Evolutionary conservation across 2,329 filamentous ascomycete genomes (phyloP).

Genomic region (Magnaporthiopsis rhizophila): DNA sequence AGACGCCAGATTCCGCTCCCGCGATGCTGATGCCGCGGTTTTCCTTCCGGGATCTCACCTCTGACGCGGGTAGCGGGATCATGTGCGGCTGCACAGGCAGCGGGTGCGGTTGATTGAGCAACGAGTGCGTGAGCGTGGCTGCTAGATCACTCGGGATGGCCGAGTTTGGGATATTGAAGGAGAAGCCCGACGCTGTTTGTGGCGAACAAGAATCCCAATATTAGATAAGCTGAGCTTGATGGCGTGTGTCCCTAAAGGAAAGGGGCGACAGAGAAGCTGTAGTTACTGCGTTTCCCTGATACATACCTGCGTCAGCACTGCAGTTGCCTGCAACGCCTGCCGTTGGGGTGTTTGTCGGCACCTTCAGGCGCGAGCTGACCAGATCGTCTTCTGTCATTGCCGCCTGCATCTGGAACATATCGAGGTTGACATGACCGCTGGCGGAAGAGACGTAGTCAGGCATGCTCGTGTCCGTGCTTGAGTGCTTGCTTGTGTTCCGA

Average conservation of each 20-base stretch:
- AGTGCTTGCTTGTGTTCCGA: constrained; percentile 15
- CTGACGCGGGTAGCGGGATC: constrained; percentile 23
- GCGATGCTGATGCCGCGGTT: constrained; percentile 22
- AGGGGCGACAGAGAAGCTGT: background rate
- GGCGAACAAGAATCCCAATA: background rate
- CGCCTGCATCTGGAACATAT: constrained; percentile 21
- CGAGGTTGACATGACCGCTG: constrained; percentile 12
- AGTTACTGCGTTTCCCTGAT: too few relatives aligned
- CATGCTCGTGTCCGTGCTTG: constrained; percentile 33
- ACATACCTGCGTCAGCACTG: background rate
- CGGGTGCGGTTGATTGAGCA: constrained; percentile 39
- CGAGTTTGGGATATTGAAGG: constrained; percentile 15
- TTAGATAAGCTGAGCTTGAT: background rate
- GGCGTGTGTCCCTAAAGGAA: background rate
- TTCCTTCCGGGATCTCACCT: constrained; percentile 38
- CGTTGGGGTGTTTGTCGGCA: constrained; percentile 35
- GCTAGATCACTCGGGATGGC: constrained; percentile 29
- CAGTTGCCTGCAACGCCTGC: constrained; percentile 10
- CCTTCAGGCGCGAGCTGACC: constrained; percentile 23
- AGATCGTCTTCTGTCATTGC: constrained; percentile 25
- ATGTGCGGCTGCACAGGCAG: constrained; percentile 24
- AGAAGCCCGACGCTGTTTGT: constrained; percentile 7
- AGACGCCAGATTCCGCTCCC: constrained; percentile 9
- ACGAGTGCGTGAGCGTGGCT: constrained; percentile 35
- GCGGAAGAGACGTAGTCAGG: constrained; percentile 27